Percentiles rank a stretch among this genome's conserved stretches.
phyloP scores from a whole-genome alignment of 768 basidiomycete genomes.

The Trametes meyenii region DNA sequence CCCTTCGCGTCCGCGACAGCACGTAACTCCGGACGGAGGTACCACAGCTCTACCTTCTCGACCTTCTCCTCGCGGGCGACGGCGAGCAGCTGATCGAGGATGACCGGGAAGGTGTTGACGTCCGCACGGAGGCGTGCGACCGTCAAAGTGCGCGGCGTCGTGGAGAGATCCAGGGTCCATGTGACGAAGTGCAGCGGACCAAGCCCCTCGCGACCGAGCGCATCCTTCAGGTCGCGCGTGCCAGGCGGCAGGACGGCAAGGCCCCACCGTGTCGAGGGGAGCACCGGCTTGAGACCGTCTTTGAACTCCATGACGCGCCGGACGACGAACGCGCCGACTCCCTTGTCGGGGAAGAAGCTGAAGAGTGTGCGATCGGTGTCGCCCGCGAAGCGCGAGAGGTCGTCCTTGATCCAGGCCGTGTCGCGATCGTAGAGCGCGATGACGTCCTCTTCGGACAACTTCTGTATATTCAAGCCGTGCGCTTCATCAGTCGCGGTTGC shows the following conservation, averaged over 20 bases:
- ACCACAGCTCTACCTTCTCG: conserved; percentile 25
- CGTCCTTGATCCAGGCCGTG: conserved; percentile 38
- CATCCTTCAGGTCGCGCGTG: background rate
- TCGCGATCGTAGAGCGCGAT: conserved; percentile 45
- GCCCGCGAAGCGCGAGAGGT: conserved; percentile 28
- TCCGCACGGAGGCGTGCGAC: conserved; percentile 23
- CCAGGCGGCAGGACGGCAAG: conserved; percentile 21
- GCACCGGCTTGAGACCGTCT: conserved; percentile 20
- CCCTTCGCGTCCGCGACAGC: conserved; percentile 8
- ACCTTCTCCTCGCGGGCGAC: conserved; percentile 15
- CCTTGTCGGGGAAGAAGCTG: conserved; percentile 46
- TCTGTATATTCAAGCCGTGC: conserved; percentile 16
- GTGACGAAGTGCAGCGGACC: conserved; percentile 15
- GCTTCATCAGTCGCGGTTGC: background rate
- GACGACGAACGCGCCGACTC: conserved; percentile 52
- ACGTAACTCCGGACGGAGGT: conserved; percentile 10
- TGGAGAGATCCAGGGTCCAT: conserved; percentile 21
- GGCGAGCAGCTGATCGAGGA: conserved; percentile 15
- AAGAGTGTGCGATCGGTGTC: conserved; percentile 31
- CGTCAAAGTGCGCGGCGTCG: conserved; percentile 14
- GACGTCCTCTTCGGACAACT: conserved; percentile 43
- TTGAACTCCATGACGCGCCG: conserved; percentile 35
- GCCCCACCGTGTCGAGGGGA: conserved; percentile 34
- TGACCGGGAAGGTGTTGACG: conserved; percentile 12
- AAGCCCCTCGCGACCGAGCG: background rate